A percentile compares a stretch with the other conserved stretches of the same genome.
Evolutionary conservation across 805 yeast genomes (phyloP).

Genomic region (Candida argentea): DNA sequence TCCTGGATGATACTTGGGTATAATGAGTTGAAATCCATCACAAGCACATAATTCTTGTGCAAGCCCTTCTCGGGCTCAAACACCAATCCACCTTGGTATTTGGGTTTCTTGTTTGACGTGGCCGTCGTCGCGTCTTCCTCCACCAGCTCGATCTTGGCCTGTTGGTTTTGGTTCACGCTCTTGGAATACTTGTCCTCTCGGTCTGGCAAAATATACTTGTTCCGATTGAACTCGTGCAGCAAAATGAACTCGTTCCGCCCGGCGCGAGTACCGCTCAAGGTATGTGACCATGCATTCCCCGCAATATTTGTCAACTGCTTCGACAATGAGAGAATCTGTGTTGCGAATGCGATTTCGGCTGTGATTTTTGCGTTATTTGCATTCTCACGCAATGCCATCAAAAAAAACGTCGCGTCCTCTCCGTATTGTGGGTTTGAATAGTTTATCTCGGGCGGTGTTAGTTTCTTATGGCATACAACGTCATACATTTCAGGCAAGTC

Average conservation of each 20-base stretch:
- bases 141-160: constrained; percentile 20
- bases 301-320: constrained; percentile 88
- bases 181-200: constrained; percentile 42
- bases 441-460: constrained; percentile 61
- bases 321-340: constrained; percentile 80
- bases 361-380: constrained; percentile 56
- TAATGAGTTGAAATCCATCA: constrained; percentile 96
- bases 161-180: constrained; percentile 24
- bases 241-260: constrained; percentile 92
- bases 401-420: constrained; percentile 55
- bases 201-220: constrained; percentile 82
- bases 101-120: constrained; percentile 54
- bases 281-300: constrained; percentile 95
- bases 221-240: constrained; percentile 79
- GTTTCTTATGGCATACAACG: constrained; percentile 58
- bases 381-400: constrained; percentile 65
- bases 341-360: constrained; percentile 69
- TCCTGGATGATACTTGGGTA: constrained; percentile 97
- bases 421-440: constrained; percentile 54
- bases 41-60: constrained; percentile 79
- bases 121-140: constrained; percentile 36
- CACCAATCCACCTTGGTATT: constrained; percentile 87
- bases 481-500: constrained; percentile 85
- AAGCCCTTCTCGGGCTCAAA: constrained; percentile 95
- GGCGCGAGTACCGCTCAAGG: constrained; percentile 89